Percentiles rank a stretch among this genome's conserved stretches.
Evolutionary conservation across 148 eudicot genomes (phyloP).

Genomic region (Silene uniflora): DNA sequence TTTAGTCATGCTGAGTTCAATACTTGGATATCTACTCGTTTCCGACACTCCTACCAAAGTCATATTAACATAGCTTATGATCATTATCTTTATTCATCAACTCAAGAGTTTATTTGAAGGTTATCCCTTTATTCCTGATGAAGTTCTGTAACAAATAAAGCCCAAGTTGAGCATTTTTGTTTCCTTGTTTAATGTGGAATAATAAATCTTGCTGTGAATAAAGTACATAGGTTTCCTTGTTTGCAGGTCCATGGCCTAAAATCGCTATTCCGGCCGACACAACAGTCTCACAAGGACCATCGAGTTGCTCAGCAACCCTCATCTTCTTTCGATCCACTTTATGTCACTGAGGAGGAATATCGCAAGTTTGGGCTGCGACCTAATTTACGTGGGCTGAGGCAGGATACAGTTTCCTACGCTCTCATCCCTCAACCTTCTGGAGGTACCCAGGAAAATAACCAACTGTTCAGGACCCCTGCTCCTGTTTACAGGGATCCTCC

Average conservation of each 20-base stretch:
- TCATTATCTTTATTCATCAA: neutral
- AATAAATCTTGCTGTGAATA: neutral
- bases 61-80: neutral
- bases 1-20: too few species aligned
- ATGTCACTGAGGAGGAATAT: constrained; percentile 49
- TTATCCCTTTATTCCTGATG: neutral
- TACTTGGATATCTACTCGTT: too few species aligned
- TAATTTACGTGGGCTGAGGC: constrained; percentile 23
- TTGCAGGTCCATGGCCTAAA: constrained; percentile 60
- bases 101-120: neutral
- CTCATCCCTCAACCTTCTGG: constrained; percentile 26
- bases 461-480: constrained; percentile 23
- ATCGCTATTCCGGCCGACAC: constrained; percentile 45
- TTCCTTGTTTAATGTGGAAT: neutral
- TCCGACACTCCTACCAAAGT: too few species aligned
- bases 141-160: neutral
- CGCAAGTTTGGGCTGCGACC: constrained; percentile 54
- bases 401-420: constrained; percentile 16
- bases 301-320: constrained; percentile 21
- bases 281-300: constrained; percentile 26
- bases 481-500: constrained; percentile 17
- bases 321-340: constrained; percentile 30
- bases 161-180: neutral
- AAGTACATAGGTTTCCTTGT: constrained; percentile 1
- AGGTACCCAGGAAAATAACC: constrained; percentile 28